A percentile compares a stretch with the other conserved stretches of the same genome.
Evolutionary conservation across 2,329 filamentous ascomycete species (phyloP).

Genomic region (Sporothrix dimorphospora): DNA sequence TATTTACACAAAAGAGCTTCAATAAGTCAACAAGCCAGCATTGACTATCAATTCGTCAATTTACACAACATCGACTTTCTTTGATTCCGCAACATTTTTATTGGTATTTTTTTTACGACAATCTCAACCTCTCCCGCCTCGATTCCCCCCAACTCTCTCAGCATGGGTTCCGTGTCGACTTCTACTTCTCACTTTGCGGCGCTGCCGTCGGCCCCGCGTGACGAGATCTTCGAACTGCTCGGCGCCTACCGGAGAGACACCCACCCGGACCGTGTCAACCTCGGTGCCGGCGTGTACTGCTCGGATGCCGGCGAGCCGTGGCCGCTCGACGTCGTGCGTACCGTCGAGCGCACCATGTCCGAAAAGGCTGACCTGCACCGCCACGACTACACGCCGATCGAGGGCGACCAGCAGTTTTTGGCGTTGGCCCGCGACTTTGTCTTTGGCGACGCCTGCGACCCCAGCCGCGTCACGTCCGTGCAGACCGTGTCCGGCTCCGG

Average conservation of each 20-base stretch:
- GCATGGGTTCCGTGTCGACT: slow-evolving; percentile 14
- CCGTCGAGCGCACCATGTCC: not conserved
- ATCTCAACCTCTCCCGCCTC: not conserved
- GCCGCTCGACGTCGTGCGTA: slow-evolving; percentile 15
- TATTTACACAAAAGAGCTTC: not conserved
- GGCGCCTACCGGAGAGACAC: slow-evolving; percentile 3
- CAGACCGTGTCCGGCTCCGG: slow-evolving; percentile 98
- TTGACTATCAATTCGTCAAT: not conserved
- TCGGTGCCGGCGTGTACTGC: slow-evolving; percentile 20
- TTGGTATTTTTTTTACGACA: not conserved
- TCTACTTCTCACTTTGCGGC: slow-evolving; percentile 13
- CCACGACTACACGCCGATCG: slow-evolving; percentile 17
- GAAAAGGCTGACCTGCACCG: slow-evolving; percentile 19
- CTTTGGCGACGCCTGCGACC: slow-evolving; percentile 75
- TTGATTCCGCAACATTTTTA: not conserved
- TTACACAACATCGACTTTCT: not conserved
- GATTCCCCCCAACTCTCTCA: not conserved
- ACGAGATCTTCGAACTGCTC: slow-evolving; percentile 19
- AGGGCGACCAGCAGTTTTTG: slow-evolving; percentile 87
- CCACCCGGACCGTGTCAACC: slow-evolving; percentile 11
- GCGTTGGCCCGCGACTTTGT: slow-evolving; percentile 94
- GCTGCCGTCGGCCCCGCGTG: slow-evolving; percentile 14
- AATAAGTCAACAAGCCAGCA: slow-evolving; percentile 10
- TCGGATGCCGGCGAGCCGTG: slow-evolving; percentile 12
- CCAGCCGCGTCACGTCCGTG: slow-evolving; percentile 78